phyloP scores from a whole-genome alignment of 2,329 filamentous ascomycete species.

The Fusarium miscanthi region DNA sequence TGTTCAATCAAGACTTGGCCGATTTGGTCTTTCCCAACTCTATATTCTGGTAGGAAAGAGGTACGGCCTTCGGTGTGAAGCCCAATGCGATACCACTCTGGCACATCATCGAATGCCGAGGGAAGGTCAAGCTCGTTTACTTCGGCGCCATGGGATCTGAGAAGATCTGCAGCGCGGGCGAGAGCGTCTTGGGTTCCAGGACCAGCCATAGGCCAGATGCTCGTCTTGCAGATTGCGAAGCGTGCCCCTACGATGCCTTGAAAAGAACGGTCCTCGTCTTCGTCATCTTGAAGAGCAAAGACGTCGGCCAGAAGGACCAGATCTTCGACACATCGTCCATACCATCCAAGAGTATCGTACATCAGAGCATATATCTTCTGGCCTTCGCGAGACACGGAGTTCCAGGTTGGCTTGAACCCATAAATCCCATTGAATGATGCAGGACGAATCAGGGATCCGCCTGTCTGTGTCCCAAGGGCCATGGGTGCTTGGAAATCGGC shows the following conservation, averaged over 20 bases:
- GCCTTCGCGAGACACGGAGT: constrained; percentile 71
- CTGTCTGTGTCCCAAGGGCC: constrained; percentile 73
- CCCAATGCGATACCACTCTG: constrained; percentile 64
- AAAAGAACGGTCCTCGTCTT: constrained; percentile 52
- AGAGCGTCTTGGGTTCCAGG: constrained; percentile 59
- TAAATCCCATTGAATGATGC: constrained; percentile 75
- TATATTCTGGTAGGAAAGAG: constrained; percentile 67
- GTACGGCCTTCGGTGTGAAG: constrained; percentile 65
- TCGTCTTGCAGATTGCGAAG: constrained; percentile 67
- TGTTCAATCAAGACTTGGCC: constrained; percentile 58
- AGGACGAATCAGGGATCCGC: constrained; percentile 72
- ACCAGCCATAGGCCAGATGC: constrained; percentile 63
- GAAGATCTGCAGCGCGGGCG: constrained; percentile 52
- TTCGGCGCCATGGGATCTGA: constrained; percentile 61
- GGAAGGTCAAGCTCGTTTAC: constrained; percentile 69
- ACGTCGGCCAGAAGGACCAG: constrained; percentile 66
- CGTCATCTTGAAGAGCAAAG: constrained; percentile 63
- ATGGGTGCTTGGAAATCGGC: constrained; percentile 72
- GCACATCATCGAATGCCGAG: constrained; percentile 59
- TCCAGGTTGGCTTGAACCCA: constrained; percentile 75
- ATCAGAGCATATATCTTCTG: constrained; percentile 68
- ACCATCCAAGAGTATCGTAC: constrained; percentile 73
- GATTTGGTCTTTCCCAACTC: constrained; percentile 60
- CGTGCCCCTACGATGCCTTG: constrained; percentile 59
- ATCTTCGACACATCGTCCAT: constrained; percentile 68